phyloP scores from a whole-genome alignment of 2,329 filamentous ascomycete genomes.

The Colletotrichum shisoi region DNA sequence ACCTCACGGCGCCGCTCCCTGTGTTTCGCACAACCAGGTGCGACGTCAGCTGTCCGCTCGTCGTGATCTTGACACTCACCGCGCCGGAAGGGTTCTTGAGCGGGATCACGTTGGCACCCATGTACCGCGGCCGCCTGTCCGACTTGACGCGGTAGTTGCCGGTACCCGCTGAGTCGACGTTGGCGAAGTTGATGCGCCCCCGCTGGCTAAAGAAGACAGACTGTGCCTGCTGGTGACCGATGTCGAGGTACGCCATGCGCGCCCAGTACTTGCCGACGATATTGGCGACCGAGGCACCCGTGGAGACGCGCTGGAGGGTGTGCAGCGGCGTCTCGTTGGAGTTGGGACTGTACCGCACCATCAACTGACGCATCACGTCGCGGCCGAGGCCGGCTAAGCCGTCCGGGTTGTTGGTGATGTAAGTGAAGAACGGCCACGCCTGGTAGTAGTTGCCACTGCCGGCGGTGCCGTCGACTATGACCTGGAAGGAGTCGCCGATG shows the following conservation, averaged over 20 bases:
- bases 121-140: conserved; percentile 55
- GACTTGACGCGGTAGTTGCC: conserved; percentile 53
- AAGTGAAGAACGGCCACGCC: conserved; percentile 60
- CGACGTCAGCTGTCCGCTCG: conserved; percentile 50
- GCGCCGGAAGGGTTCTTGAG: conserved; percentile 49
- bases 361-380: conserved; percentile 54
- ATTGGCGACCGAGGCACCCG: conserved; percentile 47
- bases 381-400: conserved; percentile 52
- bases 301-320: conserved; percentile 53
- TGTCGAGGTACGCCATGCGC: conserved; percentile 61
- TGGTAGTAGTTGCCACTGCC: conserved; percentile 59
- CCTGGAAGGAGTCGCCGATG: conserved; percentile 56
- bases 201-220: conserved; percentile 48
- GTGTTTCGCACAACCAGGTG: conserved; percentile 50
- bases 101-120: conserved; percentile 60
- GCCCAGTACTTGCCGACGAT: conserved; percentile 61
- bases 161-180: conserved; percentile 49
- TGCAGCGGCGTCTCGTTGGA: conserved; percentile 61
- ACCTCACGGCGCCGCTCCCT: conserved; percentile 46
- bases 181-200: conserved; percentile 52
- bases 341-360: conserved; percentile 52
- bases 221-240: conserved; percentile 54
- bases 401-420: conserved; percentile 59
- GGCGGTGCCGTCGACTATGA: conserved; percentile 35
- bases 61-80: conserved; percentile 48